These are phyloP conservation scores for Hyaloscypha finlandica DNA, from an alignment of 495 filamentous ascomycete genomes.

Conservation along the genomic window DNA sequence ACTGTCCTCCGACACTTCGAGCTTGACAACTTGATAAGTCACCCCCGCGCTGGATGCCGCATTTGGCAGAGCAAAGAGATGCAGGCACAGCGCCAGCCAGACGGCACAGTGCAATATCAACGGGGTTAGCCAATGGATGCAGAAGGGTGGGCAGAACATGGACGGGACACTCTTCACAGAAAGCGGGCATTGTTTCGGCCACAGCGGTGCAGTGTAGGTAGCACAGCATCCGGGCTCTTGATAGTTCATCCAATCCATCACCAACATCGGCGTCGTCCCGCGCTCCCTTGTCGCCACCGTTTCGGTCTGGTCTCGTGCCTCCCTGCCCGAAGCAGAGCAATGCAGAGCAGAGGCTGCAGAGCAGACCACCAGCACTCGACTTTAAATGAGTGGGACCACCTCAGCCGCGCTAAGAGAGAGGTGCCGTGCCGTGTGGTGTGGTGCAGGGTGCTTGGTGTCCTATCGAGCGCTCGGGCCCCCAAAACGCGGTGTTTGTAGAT, in stretches of 20 bases:
- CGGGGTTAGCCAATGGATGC: not conserved
- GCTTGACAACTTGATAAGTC: too few relatives aligned
- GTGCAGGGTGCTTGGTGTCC: not conserved
- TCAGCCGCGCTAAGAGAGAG: not conserved
- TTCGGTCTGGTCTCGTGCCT: not conserved
- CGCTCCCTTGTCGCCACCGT: not conserved
- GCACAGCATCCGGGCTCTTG: not conserved
- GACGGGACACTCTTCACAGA: not conserved
- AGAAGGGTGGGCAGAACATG: not conserved
- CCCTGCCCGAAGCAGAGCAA: not conserved
- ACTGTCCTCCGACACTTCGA: not conserved
- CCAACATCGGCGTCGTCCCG: not conserved
- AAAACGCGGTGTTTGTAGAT: not conserved
- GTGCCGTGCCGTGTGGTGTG: not conserved
- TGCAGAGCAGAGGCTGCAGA: too few relatives aligned
- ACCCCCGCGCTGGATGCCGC: not conserved
- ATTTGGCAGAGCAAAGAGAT: not conserved
- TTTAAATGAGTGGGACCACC: not conserved
- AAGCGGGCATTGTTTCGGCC: not conserved
- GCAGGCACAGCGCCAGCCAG: not conserved
- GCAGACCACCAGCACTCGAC: not conserved
- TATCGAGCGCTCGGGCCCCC: not conserved
- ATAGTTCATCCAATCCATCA: not conserved
- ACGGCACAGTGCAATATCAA: not conserved
- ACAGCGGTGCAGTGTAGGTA: not conserved